Evolutionary conservation across 2,329 filamentous ascomycete species (phyloP).

Genomic region (Ophiosphaerella narmari): DNA sequence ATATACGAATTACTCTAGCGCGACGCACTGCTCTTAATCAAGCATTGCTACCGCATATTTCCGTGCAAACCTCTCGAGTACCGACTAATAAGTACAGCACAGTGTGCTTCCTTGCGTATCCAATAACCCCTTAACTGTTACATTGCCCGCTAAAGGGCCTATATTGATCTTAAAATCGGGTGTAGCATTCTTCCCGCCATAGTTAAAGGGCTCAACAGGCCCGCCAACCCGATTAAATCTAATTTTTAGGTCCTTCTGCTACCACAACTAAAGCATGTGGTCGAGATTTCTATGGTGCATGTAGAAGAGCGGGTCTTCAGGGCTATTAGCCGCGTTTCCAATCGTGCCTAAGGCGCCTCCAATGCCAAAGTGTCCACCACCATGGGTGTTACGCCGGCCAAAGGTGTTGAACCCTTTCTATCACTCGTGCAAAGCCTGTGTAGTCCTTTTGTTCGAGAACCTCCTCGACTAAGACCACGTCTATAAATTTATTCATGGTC

Average conservation of each 20-base stretch:
- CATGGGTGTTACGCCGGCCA: constrained; percentile 38
- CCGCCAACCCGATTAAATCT: constrained; percentile 45
- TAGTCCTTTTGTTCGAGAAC: constrained; percentile 31
- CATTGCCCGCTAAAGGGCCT: constrained; percentile 31
- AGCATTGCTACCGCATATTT: too few relatives aligned
- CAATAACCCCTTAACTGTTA: constrained; percentile 35
- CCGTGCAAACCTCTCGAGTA: too few relatives aligned
- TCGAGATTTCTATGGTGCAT: constrained; percentile 48
- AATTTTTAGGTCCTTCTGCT: constrained; percentile 31
- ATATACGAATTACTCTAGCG: too few relatives aligned
- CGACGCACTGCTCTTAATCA: too few relatives aligned
- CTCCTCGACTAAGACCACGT: constrained; percentile 24
- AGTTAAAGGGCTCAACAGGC: constrained; percentile 33
- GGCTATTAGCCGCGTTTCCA: constrained; percentile 42
- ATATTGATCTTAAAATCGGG: constrained; percentile 40
- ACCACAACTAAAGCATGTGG: constrained; percentile 39
- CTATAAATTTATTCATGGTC: constrained; percentile 27
- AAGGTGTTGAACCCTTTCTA: constrained; percentile 36
- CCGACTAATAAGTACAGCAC: constrained; percentile 26
- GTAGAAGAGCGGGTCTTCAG: constrained; percentile 44
- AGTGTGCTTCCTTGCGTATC: constrained; percentile 24
- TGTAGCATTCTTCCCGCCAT: constrained; percentile 36
- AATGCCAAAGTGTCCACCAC: constrained; percentile 44
- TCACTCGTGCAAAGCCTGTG: constrained; percentile 29
- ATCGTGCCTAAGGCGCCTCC: constrained; percentile 40